Base-by-base conservation (phyloP, 495 filamentous ascomycete species). In the Talaromyces adpressus region DNA sequence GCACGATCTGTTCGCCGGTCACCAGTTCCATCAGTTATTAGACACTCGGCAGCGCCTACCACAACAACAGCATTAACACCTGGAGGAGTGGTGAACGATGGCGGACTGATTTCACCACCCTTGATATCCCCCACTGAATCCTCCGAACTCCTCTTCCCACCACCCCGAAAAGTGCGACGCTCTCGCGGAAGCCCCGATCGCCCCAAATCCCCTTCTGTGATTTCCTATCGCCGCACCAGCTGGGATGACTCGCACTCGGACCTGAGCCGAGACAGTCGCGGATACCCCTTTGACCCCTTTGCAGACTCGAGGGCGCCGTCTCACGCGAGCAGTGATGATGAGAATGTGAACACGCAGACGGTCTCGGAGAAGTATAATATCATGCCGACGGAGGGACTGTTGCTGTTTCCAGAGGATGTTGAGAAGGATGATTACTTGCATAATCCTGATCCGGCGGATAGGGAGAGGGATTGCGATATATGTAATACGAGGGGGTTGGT, bases 331-430 rank as follows among this genome's bases (percentile, higher is more conserved):
- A 89, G 86, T 65, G 86, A 89, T 47, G 86, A 88, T 22, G 81
- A 87, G 30, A 77, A 85, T 66, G 72, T 91, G 30, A 91, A 89
- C 67, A 91, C 87, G 4, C 88, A 91, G 72, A 91, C 89, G 4
- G 89, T 91, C 2, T 86, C 86, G 12, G 87, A 90, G 65, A 91
- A 91, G 68, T 91, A 87, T 68, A 90, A 89, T 67, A 91, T 91
- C 58, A 81, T 86, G 73, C 89, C 89, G 2, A 88, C 86, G 6
- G 84, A 86, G 34, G 88, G 86, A 0, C 71, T 92, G 63, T 69
- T 92, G 29, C 71, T 91, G 22, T 91, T 88, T 68, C 89, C 88
- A 2, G 84, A 90, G 66, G 89, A 92, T 69, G 86, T 89, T 27
- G 89, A 92, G 72, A 89, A 90, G 67, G 89, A 91, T 71, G 89